Conservation (phyloP, 495 filamentous ascomycete species). For the Cudoniella acicularis region DNA sequence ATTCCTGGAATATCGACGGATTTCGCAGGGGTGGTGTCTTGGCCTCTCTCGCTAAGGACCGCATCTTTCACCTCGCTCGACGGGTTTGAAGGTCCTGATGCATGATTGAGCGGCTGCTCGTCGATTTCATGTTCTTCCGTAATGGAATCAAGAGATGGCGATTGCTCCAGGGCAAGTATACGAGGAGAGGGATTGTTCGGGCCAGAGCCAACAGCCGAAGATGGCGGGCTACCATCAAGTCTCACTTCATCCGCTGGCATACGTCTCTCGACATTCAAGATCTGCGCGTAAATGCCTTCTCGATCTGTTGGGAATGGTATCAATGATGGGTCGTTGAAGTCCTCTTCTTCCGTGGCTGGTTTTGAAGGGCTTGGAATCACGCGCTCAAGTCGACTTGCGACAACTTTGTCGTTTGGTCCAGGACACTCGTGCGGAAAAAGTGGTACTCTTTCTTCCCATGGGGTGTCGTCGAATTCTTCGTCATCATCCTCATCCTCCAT, state of each 20-base stretch:
- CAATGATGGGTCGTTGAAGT: conserved; percentile 47
- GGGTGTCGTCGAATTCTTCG: conserved; percentile 5
- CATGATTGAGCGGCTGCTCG: neutral
- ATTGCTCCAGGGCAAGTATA: neutral
- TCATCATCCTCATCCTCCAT: conserved; percentile 3
- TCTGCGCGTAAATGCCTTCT: conserved; percentile 40
- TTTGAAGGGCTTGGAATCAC: neutral
- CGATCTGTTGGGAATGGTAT: conserved; percentile 48
- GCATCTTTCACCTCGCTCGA: no score
- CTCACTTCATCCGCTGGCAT: conserved; percentile 40
- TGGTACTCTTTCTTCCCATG: conserved; percentile 30
- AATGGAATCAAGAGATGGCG: conserved; percentile 20
- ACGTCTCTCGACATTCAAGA: conserved; percentile 41
- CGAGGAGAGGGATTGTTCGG: neutral
- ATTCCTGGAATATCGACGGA: neutral
- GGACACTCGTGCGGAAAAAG: conserved; percentile 45
- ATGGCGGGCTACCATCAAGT: conserved; percentile 33
- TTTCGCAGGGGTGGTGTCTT: neutral
- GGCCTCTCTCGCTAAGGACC: no score
- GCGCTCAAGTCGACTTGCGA: conserved; percentile 1
- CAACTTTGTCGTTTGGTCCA: conserved; percentile 24
- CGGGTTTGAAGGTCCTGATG: no score
- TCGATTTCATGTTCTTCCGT: conserved; percentile 15
- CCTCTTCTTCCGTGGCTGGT: conserved; percentile 25
- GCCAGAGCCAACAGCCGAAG: conserved; percentile 27